Evolutionary conservation across 441 rosid genomes (phyloP), one percentile per base, ranked within the genome.

Genomic region (Adansonia madagascariensis): DNA sequence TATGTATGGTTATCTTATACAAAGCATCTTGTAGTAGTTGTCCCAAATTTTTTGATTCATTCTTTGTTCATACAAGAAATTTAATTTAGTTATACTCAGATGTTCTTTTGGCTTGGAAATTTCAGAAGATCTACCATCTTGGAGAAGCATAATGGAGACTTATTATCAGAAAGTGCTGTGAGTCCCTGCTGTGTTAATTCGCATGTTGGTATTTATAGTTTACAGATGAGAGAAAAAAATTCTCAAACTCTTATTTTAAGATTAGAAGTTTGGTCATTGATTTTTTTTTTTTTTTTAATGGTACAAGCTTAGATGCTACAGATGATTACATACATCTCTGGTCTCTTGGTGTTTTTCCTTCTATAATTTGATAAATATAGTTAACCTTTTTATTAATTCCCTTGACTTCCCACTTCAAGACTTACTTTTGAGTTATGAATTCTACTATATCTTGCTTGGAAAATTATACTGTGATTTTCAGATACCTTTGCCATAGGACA

Each of bases 71-170:
- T 59, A 22, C 1, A 22, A 59, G 6, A 22, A 59, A 27, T 59
- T 59, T 1, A 10, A 59, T 59, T 22, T 31, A 59, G 64, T 59
- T 59, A 59, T 20, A 59, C n/a, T 22, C 15, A 2, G 15, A 10
- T 22, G 64, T 11, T 35, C 9, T 24, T 41, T 41, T 65, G 70
- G 73, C 79, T 72, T 70, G 85, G 81, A 68, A 64, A 83, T 83
- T 85, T n/a, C 88, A 92, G 98, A 88, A 78, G 55, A 81, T 78
- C 81, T 92, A 75, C 94, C 97, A 8, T 84, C 88, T 57, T 91
- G 97, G 97, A 91, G 89, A 78, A 67, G 80, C 50, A 86, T 89
- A 39, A 88, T 93, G 92, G 97, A 85, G 78, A 74, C 84, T 64
- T 93, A 88, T 86, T 62, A 87, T 82, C 49, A 70, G 63, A 80